Percentiles rank a stretch among this genome's conserved stretches.
Conservation (phyloP, 108 stramenopile genomes). For the Nitzschia inconspicua region DNA sequence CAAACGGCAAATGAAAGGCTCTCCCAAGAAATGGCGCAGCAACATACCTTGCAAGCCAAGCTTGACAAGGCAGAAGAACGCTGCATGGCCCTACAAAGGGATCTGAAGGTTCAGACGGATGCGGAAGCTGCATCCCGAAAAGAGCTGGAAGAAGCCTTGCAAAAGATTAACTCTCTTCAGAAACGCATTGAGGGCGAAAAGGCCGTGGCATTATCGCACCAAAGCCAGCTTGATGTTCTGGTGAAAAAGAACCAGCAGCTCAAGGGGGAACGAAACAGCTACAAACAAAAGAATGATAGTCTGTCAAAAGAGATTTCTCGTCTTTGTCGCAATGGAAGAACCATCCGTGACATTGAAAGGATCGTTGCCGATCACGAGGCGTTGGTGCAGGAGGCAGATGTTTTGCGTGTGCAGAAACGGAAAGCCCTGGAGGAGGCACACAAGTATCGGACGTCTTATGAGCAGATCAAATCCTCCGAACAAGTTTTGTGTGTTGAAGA, state of each 20-base stretch:
- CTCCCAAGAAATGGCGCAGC: slow-evolving; percentile 22
- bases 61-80: slow-evolving; percentile 20
- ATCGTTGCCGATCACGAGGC: slow-evolving; percentile 44
- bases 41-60: slow-evolving; percentile 23
- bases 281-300: slow-evolving; percentile 68
- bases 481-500: slow-evolving; percentile 25
- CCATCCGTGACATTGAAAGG: slow-evolving; percentile 45
- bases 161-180: slow-evolving; percentile 31
- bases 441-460: slow-evolving; percentile 35
- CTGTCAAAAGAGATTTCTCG: slow-evolving; percentile 66
- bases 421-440: slow-evolving; percentile 49
- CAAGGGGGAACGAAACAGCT: slow-evolving; percentile 67
- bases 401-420: slow-evolving; percentile 52
- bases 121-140: slow-evolving; percentile 37
- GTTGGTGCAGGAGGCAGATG: slow-evolving; percentile 42
- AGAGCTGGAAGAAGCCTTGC: slow-evolving; percentile 36
- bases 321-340: slow-evolving; percentile 41
- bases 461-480: slow-evolving; percentile 49
- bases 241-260: slow-evolving; percentile 54
- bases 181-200: slow-evolving; percentile 18
- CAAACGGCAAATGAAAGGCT: slow-evolving; percentile 26
- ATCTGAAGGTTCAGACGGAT: slow-evolving; percentile 25
- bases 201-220: slow-evolving; percentile 18
- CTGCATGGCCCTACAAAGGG: slow-evolving; percentile 6
- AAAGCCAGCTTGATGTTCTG: slow-evolving; percentile 29